phyloP scores from a whole-genome alignment of 352 stramenopile species.

The Plasmopara muralis region DNA sequence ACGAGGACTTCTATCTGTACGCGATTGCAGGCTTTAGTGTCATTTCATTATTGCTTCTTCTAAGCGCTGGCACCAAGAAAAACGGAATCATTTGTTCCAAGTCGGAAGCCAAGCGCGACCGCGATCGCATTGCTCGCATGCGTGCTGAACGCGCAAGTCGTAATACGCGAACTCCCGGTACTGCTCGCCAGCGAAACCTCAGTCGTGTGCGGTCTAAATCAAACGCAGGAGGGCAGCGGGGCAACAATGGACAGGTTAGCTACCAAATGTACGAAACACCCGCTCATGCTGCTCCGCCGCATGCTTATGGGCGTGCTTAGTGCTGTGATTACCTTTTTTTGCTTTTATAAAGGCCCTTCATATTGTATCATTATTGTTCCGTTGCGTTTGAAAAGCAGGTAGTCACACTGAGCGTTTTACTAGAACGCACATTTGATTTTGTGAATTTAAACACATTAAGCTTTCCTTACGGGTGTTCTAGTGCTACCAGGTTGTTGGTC shows the following conservation, averaged over 20 bases:
- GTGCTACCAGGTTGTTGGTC: too few relatives aligned
- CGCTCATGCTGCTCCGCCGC: slow-evolving; percentile 26
- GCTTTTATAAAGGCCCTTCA: too few relatives aligned
- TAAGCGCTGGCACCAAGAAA: slow-evolving; percentile 49
- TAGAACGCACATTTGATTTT: too few relatives aligned
- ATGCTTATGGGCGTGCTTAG: slow-evolving; percentile 31
- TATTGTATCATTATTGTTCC: too few relatives aligned
- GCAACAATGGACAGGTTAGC: slow-evolving; percentile 18
- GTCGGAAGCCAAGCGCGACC: slow-evolving; percentile 37
- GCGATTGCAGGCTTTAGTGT: slow-evolving; percentile 40
- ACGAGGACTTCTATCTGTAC: slow-evolving; percentile 57
- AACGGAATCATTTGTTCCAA: slow-evolving; percentile 58
- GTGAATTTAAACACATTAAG: too few relatives aligned
- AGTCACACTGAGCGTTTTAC: too few relatives aligned
- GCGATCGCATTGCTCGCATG: slow-evolving; percentile 33
- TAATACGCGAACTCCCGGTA: slow-evolving; percentile 34
- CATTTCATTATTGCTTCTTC: slow-evolving; percentile 32
- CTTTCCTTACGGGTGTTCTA: too few relatives aligned
- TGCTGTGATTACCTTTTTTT: not conserved
- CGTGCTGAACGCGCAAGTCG: slow-evolving; percentile 35
- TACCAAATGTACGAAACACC: slow-evolving; percentile 67
- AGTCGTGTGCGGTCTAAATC: slow-evolving; percentile 58
- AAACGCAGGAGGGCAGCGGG: slow-evolving; percentile 22
- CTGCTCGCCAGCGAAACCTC: slow-evolving; percentile 43
- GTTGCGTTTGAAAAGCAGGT: too few relatives aligned